Base-by-base conservation (phyloP, 371 early-diverging fungal genomes). In the Fennellomyces sp. region DNA sequence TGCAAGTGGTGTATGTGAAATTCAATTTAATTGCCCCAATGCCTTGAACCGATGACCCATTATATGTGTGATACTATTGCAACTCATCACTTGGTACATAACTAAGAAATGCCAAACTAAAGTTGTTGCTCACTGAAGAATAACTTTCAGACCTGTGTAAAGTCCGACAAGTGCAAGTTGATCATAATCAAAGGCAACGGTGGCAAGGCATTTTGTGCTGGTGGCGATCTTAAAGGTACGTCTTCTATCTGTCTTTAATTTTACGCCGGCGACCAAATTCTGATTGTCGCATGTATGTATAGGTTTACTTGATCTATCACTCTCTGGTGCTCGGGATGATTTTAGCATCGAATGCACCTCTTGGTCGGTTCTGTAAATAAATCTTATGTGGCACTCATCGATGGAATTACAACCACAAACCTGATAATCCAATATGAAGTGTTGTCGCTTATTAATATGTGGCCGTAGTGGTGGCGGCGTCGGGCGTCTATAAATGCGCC, bases 361-460 rank as follows among this genome's bases (percentile, higher is more conserved):
- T 73, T 91, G 38, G 90, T 96, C 54, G 97, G 91, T 23, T 88
- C 97, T 12, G 64, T 91, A 27, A 75, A 85, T 41, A 97, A 88
- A 55, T 96, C 97, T 4, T 87, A 89, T 58, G 90, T 98, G 47
- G 83, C 92, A 13, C 69, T 98, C 25, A 86, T 97, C 73, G 77
- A 94, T 61, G 98, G 98, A 15, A 91, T 94, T 62, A 94, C 96
- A 19, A 93, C 92, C 92, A 83, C 65, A 84, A n/a, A n/a, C n/a
- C n/a, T n/a, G n/a, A n/a, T n/a, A n/a, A n/a, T n/a, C n/a, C n/a
- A n/a, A n/a, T n/a, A n/a, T n/a, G n/a, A n/a, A n/a, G n/a, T n/a
- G n/a, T n/a, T n/a, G n/a, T n/a, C n/a, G n/a, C n/a, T n/a, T n/a
- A n/a, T n/a, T n/a, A n/a, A n/a, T n/a, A n/a, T n/a, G n/a, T n/a